A percentile compares a stretch with the other conserved stretches of the same genome.
Evolutionary conservation across 805 yeast species (phyloP).

Genomic region (Wickerhamomyces xylosicus): DNA sequence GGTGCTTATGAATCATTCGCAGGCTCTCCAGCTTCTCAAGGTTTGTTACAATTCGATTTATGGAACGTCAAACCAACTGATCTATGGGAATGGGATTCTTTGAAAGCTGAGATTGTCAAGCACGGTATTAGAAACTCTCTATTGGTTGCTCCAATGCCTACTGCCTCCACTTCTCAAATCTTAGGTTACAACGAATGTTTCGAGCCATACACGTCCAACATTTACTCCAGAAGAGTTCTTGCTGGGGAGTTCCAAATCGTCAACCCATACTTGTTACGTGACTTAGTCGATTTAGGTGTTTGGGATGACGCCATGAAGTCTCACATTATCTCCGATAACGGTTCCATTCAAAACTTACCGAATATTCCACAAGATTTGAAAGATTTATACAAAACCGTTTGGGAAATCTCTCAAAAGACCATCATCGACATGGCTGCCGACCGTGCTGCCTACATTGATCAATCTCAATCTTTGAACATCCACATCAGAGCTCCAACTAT

Average conservation of each 20-base stretch:
- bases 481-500: slow-evolving; percentile 85
- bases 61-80: slow-evolving; percentile 75
- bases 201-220: slow-evolving; percentile 91
- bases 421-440: slow-evolving; percentile 65
- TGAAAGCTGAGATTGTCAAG: slow-evolving; percentile 47
- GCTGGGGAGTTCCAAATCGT: slow-evolving; percentile 94
- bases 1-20: slow-evolving; percentile 67
- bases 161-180: slow-evolving; percentile 95
- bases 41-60: slow-evolving; percentile 75
- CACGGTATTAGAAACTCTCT: slow-evolving; percentile 82
- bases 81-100: slow-evolving; percentile 77
- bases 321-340: slow-evolving; percentile 63
- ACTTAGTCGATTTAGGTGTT: slow-evolving; percentile 68
- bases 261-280: slow-evolving; percentile 76
- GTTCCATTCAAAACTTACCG: slow-evolving; percentile 74
- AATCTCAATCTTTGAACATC: slow-evolving; percentile 87
- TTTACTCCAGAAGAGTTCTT: slow-evolving; percentile 81
- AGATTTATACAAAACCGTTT: slow-evolving; percentile 64
- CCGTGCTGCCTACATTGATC: slow-evolving; percentile 87
- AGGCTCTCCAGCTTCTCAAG: slow-evolving; percentile 89
- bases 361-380: slow-evolving; percentile 66
- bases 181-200: slow-evolving; percentile 92
- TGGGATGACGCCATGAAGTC: slow-evolving; percentile 80
- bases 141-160: slow-evolving; percentile 93
- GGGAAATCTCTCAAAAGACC: slow-evolving; percentile 89